These are phyloP conservation scores for Turnera subulata DNA, from an alignment of 345 rosid genomes.

Conservation along the genomic window DNA sequence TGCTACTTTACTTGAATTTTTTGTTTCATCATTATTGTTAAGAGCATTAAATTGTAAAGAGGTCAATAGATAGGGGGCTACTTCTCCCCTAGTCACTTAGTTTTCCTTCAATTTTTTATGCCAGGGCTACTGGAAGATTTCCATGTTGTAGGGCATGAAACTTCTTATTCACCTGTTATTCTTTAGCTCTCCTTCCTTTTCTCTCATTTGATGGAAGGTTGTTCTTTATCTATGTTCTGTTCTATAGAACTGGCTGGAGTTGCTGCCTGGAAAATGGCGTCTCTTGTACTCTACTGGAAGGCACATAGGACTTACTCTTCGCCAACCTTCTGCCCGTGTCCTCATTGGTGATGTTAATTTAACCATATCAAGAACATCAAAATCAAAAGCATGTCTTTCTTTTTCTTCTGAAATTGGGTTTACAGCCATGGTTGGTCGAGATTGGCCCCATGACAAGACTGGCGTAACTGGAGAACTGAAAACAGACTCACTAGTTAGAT, in stretches of 20 bases:
- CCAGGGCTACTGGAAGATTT: background rate
- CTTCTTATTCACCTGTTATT: background rate
- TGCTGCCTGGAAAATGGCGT: constrained; percentile 92
- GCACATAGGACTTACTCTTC: constrained; percentile 82
- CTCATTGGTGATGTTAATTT: constrained; percentile 66
- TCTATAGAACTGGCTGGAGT: constrained; percentile 71
- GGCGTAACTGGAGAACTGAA: constrained; percentile 58
- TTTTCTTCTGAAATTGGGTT: constrained; percentile 59
- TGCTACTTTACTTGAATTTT: background rate
- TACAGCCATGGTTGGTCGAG: constrained; percentile 46
- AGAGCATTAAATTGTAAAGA: no score
- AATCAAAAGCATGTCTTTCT: constrained; percentile 32
- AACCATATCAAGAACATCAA: constrained; percentile 41
- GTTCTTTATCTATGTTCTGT: constrained; percentile 5
- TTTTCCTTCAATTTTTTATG: background rate
- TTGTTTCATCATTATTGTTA: background rate
- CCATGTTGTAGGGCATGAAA: background rate
- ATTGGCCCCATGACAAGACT: constrained; percentile 76
- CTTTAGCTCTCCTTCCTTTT: background rate
- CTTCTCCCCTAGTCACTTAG: background rate
- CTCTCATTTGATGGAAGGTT: background rate
- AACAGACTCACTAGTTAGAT: constrained; percentile 46
- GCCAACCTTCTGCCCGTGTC: constrained; percentile 71
- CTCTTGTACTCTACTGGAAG: constrained; percentile 76
- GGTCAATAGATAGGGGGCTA: background rate